phyloP scores from a whole-genome alignment of 495 filamentous ascomycete genomes.

The Penicillium lagena region DNA sequence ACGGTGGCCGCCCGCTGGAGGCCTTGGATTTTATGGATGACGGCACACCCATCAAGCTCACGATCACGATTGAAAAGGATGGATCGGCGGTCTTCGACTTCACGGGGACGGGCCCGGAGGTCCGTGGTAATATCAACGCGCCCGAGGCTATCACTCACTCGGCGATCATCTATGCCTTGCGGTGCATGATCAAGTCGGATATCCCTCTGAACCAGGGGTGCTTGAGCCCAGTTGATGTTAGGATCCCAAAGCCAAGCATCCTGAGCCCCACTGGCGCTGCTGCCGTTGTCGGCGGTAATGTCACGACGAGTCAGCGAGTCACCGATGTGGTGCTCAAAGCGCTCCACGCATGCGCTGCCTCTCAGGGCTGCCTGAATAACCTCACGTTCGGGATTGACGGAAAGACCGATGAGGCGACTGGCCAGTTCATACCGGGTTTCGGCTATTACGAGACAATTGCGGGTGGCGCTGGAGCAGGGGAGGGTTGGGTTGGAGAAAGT shows the following conservation, averaged over 20 bases:
- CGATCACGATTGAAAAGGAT: slow-evolving; percentile 69
- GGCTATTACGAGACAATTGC: slow-evolving; percentile 73
- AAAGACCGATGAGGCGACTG: slow-evolving; percentile 9
- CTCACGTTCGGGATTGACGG: slow-evolving; percentile 28
- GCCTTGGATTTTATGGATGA: slow-evolving; percentile 90
- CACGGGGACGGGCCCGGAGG: slow-evolving; percentile 69
- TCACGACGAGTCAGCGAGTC: slow-evolving; percentile 72
- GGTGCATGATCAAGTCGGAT: slow-evolving; percentile 76
- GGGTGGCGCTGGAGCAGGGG: slow-evolving; percentile 76
- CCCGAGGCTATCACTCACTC: slow-evolving; percentile 83
- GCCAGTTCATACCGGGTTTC: slow-evolving; percentile 46
- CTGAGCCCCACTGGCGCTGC: slow-evolving; percentile 68
- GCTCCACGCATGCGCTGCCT: slow-evolving; percentile 77
- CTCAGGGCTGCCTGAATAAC: slow-evolving; percentile 81
- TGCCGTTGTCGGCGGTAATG: slow-evolving; percentile 83
- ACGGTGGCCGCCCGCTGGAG: slow-evolving; percentile 63
- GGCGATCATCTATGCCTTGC: slow-evolving; percentile 87
- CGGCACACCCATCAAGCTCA: slow-evolving; percentile 73
- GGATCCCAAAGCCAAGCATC: slow-evolving; percentile 71
- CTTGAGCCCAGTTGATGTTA: slow-evolving; percentile 70
- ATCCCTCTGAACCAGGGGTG: slow-evolving; percentile 94
- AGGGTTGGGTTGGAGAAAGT: slow-evolving; percentile 70
- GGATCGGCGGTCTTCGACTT: slow-evolving; percentile 93
- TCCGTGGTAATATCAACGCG: slow-evolving; percentile 80
- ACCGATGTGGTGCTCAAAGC: slow-evolving; percentile 81